A percentile compares a stretch with the other conserved stretches of the same genome.
Evolutionary conservation across 495 filamentous ascomycete species (phyloP).

Genomic region (Penicillium steckii): DNA sequence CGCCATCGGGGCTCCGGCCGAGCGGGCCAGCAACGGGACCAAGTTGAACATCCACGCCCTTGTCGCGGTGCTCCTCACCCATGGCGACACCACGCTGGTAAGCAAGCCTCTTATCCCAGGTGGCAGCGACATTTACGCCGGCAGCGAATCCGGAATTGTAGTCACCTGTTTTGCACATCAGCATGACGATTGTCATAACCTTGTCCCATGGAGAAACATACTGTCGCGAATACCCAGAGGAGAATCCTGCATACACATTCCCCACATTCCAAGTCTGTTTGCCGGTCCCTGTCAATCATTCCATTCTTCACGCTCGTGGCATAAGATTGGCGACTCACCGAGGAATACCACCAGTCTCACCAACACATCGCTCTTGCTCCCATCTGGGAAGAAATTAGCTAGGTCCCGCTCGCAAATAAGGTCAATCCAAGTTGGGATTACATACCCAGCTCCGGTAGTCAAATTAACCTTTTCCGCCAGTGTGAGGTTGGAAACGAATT

Average conservation of each 20-base stretch:
- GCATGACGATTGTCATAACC: background rate
- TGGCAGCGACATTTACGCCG: slow-evolving; percentile 79
- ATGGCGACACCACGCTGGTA: slow-evolving; percentile 75
- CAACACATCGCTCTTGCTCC: slow-evolving; percentile 76
- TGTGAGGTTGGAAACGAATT: slow-evolving; percentile 80
- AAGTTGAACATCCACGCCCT: slow-evolving; percentile 82
- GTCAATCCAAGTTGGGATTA: slow-evolving; percentile 10
- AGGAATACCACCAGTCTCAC: slow-evolving; percentile 55
- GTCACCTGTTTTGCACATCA: slow-evolving; percentile 51
- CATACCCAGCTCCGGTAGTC: slow-evolving; percentile 78
- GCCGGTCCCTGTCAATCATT: slow-evolving; percentile 2
- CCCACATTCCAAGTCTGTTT: slow-evolving; percentile 74
- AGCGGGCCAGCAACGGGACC: slow-evolving; percentile 90
- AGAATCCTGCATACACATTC: slow-evolving; percentile 86
- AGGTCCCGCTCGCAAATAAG: background rate
- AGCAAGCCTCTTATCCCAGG: slow-evolving; percentile 72
- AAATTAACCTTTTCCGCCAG: slow-evolving; percentile 90
- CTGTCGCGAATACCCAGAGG: slow-evolving; percentile 79
- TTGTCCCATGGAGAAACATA: slow-evolving; percentile 28
- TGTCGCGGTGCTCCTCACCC: slow-evolving; percentile 75
- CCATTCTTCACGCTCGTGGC: background rate
- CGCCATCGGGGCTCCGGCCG: slow-evolving; percentile 70
- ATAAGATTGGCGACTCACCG: slow-evolving; percentile 21
- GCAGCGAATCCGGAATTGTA: slow-evolving; percentile 79
- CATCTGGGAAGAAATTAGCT: slow-evolving; percentile 49